Conservation (phyloP, 1,139 yeast species). For the Taphrina communis region DNA sequence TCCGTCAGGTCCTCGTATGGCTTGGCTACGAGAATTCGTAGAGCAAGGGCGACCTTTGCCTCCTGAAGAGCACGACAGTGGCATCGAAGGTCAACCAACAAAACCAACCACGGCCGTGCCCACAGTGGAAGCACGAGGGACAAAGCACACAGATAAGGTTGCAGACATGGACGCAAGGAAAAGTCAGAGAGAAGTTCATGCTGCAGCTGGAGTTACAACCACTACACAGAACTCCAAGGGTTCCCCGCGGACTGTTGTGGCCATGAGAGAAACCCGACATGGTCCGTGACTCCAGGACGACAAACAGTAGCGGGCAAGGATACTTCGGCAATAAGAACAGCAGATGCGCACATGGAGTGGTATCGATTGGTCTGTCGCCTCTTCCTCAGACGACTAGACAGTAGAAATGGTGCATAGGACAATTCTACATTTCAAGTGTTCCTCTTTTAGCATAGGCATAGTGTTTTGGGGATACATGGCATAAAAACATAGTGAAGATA, state of each 20-base stretch:
- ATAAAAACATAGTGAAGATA: background rate
- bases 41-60: background rate
- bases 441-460: constrained; percentile 2
- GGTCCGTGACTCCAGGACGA: background rate
- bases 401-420: constrained; percentile 4
- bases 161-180: background rate
- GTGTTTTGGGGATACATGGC: background rate
- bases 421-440: background rate
- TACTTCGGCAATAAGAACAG: background rate
- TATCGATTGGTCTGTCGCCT: background rate
- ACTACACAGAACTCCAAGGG: constrained; percentile 2
- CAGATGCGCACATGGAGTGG: background rate
- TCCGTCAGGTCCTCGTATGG: constrained; percentile 88
- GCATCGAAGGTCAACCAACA: background rate
- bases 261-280: background rate
- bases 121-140: background rate
- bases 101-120: background rate
- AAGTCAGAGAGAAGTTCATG: background rate
- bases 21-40: constrained; percentile 69
- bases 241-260: background rate
- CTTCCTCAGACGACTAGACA: background rate
- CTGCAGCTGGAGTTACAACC: background rate
- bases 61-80: background rate
- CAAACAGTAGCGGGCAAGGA: too few species aligned
- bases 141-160: background rate